Evolutionary conservation across 164 flowering plant species (phyloP).

Genomic region (Chimonanthus salicifolius): DNA sequence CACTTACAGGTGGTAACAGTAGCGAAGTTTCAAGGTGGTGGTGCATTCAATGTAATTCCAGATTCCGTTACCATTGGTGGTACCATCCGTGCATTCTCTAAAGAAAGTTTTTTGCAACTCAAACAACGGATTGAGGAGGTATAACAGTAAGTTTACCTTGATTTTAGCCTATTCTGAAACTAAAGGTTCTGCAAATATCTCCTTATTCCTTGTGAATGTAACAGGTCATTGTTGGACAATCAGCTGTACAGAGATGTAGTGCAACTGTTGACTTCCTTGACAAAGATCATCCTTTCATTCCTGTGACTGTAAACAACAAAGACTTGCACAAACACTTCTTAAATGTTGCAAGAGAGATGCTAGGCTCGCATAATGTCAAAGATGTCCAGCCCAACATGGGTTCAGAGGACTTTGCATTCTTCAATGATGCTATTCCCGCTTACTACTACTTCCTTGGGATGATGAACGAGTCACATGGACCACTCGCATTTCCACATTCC

Average conservation of each 20-base stretch:
- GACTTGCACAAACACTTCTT: conserved; percentile 32
- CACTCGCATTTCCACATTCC: conserved; percentile 33
- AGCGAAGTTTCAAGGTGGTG: conserved; percentile 49
- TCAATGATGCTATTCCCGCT: conserved; percentile 41
- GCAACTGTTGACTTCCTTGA: conserved; percentile 39
- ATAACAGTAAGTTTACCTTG: neutral
- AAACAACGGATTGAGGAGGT: conserved; percentile 47
- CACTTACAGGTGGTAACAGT: conserved; percentile 45
- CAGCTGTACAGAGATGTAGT: conserved; percentile 53
- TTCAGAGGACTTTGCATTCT: conserved; percentile 52
- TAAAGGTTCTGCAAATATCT: neutral
- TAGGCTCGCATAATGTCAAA: conserved; percentile 32
- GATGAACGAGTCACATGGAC: conserved; percentile 32
- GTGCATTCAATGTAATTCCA: conserved; percentile 51
- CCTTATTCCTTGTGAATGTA: neutral
- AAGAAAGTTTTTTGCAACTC: conserved; percentile 30
- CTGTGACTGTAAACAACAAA: conserved; percentile 35
- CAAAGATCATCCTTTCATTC: conserved; percentile 23
- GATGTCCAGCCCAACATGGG: conserved; percentile 41
- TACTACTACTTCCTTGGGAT: conserved; percentile 45
- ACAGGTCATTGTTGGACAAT: conserved; percentile 49
- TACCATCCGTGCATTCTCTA: conserved; percentile 45
- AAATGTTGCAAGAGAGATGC: conserved; percentile 32
- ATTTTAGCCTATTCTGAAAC: neutral
- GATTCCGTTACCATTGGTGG: conserved; percentile 57